Conservation (phyloP, 1,284 basidiomycete species). For the Puccinia triticina region DNA sequence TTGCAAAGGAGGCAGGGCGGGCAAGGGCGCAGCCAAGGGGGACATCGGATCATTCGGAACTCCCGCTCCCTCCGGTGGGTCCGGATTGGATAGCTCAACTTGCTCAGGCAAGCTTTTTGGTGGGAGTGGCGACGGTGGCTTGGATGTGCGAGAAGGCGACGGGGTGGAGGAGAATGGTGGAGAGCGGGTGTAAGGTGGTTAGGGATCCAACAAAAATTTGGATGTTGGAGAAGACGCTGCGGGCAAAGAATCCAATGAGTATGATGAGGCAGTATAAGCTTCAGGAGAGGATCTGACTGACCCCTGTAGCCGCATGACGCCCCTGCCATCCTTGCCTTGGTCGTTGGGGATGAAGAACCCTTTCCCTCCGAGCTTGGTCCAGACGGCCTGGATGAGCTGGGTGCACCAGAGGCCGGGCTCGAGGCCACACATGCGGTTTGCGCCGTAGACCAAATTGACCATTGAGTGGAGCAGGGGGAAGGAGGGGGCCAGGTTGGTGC, state of each 20-base stretch:
- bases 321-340: constrained; percentile 39
- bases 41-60: too few relatives aligned
- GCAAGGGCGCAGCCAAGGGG: background rate
- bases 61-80: background rate
- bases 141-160: constrained; percentile 41
- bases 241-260: too few relatives aligned
- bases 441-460: constrained; percentile 39
- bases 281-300: too few relatives aligned
- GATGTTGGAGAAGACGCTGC: constrained; percentile 46
- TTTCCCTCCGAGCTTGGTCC: constrained; percentile 41
- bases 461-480: constrained; percentile 45
- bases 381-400: constrained; percentile 43
- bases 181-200: constrained; percentile 42
- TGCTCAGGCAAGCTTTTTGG: constrained; percentile 44
- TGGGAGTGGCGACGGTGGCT: constrained; percentile 41
- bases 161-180: constrained; percentile 37
- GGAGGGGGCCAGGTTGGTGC: constrained; percentile 49
- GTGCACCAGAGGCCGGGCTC: constrained; percentile 48
- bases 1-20: constrained; percentile 22
- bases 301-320: constrained; percentile 50
- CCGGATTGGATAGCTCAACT: background rate
- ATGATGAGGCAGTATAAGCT: too few relatives aligned
- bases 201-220: constrained; percentile 50
- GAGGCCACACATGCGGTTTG: constrained; percentile 14
- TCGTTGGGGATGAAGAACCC: constrained; percentile 44